Conservation (phyloP, 2,329 filamentous ascomycete species). For the Fusarium nodosum region DNA sequence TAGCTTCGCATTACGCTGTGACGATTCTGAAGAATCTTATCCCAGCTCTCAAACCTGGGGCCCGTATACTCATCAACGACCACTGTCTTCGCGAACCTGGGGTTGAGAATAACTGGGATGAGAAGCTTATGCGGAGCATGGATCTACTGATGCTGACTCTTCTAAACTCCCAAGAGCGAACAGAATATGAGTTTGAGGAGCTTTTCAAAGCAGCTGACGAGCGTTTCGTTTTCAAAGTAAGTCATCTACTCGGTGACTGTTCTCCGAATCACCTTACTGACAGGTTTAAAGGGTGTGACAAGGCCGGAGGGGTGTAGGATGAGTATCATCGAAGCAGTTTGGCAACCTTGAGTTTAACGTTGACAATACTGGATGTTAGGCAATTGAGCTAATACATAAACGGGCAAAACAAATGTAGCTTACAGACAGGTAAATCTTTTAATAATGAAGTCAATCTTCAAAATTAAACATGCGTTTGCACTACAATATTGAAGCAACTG, state of each 20-base stretch:
- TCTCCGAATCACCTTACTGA: conserved; percentile 16
- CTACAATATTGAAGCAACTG: background rate
- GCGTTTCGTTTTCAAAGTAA: conserved; percentile 60
- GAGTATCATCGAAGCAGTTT: conserved; percentile 64
- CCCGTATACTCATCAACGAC: conserved; percentile 62
- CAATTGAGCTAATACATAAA: background rate
- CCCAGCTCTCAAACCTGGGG: conserved; percentile 68
- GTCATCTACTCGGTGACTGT: background rate
- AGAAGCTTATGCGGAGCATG: conserved; percentile 63
- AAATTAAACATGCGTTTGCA: background rate
- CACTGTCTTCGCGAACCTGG: conserved; percentile 60
- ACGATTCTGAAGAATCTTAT: conserved; percentile 65
- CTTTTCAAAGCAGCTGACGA: conserved; percentile 60
- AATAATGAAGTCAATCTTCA: background rate
- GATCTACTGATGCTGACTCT: conserved; percentile 66
- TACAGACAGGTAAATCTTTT: background rate
- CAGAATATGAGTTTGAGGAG: conserved; percentile 60
- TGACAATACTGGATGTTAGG: background rate
- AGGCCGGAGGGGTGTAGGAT: conserved; percentile 60
- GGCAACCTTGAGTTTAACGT: conserved; percentile 53
- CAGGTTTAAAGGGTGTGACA: conserved; percentile 54
- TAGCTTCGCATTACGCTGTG: conserved; percentile 66
- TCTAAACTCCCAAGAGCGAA: conserved; percentile 66
- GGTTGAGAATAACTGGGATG: conserved; percentile 60
- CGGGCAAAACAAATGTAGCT: background rate